Evolutionary conservation across 306 rosid species (phyloP).

Genomic region (Vigna mungo): DNA sequence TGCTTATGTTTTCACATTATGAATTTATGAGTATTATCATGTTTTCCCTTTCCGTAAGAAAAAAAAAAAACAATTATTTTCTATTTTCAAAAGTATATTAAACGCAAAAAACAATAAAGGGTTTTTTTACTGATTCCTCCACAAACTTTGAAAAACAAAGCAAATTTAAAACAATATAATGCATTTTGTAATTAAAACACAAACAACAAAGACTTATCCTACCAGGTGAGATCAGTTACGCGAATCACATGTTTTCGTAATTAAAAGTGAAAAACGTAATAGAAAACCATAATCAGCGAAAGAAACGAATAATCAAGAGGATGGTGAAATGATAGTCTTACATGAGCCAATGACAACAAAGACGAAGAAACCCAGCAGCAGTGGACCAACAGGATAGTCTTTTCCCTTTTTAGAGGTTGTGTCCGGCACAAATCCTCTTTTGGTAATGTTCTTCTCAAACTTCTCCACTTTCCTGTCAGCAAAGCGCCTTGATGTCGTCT

Average conservation of each 20-base stretch:
- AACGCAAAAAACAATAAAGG: not conserved
- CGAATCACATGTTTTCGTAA: not conserved
- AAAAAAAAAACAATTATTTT: not conserved
- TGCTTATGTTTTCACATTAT: not conserved
- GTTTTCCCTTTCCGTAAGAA: not conserved
- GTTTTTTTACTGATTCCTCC: not conserved
- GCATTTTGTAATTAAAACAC: not conserved
- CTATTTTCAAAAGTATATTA: not conserved
- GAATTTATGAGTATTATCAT: not conserved
- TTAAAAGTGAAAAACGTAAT: not conserved
- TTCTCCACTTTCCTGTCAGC: slow-evolving; percentile 89
- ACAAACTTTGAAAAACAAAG: not conserved
- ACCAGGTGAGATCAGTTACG: not conserved
- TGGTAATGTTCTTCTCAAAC: slow-evolving; percentile 90
- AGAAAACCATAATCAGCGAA: not conserved
- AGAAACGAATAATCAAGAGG: not conserved
- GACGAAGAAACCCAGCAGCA: slow-evolving; percentile 90
- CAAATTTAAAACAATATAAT: not conserved
- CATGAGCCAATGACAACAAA: slow-evolving; percentile 98
- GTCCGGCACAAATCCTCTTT: slow-evolving; percentile 94
- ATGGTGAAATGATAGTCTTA: slow-evolving; percentile 45
- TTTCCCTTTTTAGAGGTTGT: slow-evolving; percentile 79
- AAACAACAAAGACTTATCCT: not conserved
- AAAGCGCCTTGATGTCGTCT: slow-evolving; percentile 97
- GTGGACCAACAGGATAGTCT: slow-evolving; percentile 93